Conservation (phyloP, 768 basidiomycete genomes). For the Phaeotremella fagi region DNA sequence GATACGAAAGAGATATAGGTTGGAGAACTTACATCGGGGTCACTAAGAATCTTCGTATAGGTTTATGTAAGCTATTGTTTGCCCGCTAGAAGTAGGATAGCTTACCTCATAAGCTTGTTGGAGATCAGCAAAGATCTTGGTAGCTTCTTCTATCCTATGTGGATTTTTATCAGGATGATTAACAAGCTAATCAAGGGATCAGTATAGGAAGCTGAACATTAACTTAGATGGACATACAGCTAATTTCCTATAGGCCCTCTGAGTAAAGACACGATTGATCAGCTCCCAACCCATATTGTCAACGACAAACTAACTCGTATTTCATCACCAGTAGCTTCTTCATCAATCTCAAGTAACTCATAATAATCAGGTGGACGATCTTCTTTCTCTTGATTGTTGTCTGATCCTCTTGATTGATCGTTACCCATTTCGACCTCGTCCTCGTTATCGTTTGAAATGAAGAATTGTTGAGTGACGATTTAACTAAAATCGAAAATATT, state of each 20-base stretch:
- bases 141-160: conserved; percentile 76
- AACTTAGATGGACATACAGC: conserved; percentile 64
- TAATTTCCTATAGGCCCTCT: conserved; percentile 78
- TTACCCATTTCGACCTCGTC: too few relatives aligned
- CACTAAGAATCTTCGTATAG: conserved; percentile 68
- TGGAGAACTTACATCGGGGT: conserved; percentile 70
- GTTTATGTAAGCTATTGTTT: conserved; percentile 2
- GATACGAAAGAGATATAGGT: neutral
- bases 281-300: neutral
- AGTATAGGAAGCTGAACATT: neutral
- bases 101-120: conserved; percentile 94
- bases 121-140: conserved; percentile 74
- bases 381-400: neutral
- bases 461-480: too few relatives aligned
- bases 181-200: conserved; percentile 22
- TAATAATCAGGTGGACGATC: conserved; percentile 62
- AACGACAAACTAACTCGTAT: conserved; percentile 62
- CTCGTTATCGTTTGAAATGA: too few relatives aligned
- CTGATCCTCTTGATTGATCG: conserved; percentile 27
- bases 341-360: conserved; percentile 70
- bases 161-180: conserved; percentile 62
- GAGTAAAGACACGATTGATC: too few relatives aligned
- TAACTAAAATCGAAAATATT: too few relatives aligned
- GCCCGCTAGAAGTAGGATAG: neutral
- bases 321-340: conserved; percentile 77